phyloP scores from a whole-genome alignment of 805 yeast species.

The Dipodascus albidus region DNA sequence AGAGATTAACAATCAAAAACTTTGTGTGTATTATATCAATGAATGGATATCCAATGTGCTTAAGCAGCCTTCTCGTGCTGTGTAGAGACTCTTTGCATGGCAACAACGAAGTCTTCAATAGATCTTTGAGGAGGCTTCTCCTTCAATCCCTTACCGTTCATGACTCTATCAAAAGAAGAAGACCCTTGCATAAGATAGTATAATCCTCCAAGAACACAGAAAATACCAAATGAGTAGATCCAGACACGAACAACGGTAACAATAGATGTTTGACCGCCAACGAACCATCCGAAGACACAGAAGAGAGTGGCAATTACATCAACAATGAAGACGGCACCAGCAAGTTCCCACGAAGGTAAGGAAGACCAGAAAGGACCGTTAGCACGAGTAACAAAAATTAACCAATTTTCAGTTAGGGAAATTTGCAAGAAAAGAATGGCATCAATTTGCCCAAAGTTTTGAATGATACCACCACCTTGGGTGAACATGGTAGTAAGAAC shows the following conservation, averaged over 20 bases:
- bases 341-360: slow-evolving; percentile 88
- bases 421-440: slow-evolving; percentile 91
- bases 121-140: slow-evolving; percentile 35
- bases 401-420: slow-evolving; percentile 94
- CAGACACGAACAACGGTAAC: slow-evolving; percentile 91
- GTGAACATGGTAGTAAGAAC: slow-evolving; percentile 89
- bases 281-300: slow-evolving; percentile 94
- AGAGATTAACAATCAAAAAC: background rate
- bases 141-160: slow-evolving; percentile 40
- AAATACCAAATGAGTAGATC: slow-evolving; percentile 93
- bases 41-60: slow-evolving; percentile 24
- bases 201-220: slow-evolving; percentile 94
- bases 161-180: slow-evolving; percentile 38
- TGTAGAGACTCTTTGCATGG: slow-evolving; percentile 57
- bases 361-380: slow-evolving; percentile 99
- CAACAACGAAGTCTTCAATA: slow-evolving; percentile 47
- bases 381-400: slow-evolving; percentile 93
- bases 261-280: slow-evolving; percentile 93
- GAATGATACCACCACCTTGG: slow-evolving; percentile 84
- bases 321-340: slow-evolving; percentile 86
- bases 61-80: slow-evolving; percentile 47
- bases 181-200: slow-evolving; percentile 78
- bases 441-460: slow-evolving; percentile 89
- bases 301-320: slow-evolving; percentile 88
- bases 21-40: background rate